Base-by-base conservation (phyloP, 768 basidiomycete genomes). In the Butyriboletus loyo region DNA sequence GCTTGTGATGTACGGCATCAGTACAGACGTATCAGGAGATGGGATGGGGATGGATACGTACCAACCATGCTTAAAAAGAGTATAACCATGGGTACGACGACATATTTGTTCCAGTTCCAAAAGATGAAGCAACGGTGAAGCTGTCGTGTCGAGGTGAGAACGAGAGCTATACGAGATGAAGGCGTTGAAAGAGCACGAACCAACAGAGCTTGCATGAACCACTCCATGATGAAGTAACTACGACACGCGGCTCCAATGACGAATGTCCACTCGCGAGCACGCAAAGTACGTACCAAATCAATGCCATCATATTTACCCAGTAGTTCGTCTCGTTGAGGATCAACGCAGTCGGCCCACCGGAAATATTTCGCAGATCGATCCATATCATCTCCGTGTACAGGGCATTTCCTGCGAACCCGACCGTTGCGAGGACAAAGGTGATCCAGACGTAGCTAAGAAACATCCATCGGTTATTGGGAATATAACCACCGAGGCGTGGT, bases 331-430 rank as follows among this genome's bases (percentile, higher is more conserved):
- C 59, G 5, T 46, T 28, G 8, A 50, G 43, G 32, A 60, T 53
- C 45, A 35, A 55, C 32, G 57, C 59, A 13, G 53, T 59, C 5
- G 60, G 49, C 5, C 56, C 57, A 35, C 56, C 57, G 0, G 51
- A 36, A 7, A 49, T 19, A 28, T 55, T 53, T 13, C 70, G 67
- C 30, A 65, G 7, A 34, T 72, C 67, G 21, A 70, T 68, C 57
- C 53, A 74, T n/a, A 69, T 65, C 68, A 66, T 60, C 25, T 54
- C 64, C 47, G 58, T 70, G 49, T 65, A 70, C 35, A 56, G 64
- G 3, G 58, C 53, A 24, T 70, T 64, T 2, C 40, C 52, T 7
- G 53, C 67, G 7, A 66, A 57, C 9, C 58, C 61, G 10, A 73
- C 45, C 1, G 64, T 66, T 5, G 56, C 71, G 31, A 71, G 46